Evolutionary conservation across 176 grass and related monocot species (phyloP).

Genomic region (Aegilops bicornis): DNA sequence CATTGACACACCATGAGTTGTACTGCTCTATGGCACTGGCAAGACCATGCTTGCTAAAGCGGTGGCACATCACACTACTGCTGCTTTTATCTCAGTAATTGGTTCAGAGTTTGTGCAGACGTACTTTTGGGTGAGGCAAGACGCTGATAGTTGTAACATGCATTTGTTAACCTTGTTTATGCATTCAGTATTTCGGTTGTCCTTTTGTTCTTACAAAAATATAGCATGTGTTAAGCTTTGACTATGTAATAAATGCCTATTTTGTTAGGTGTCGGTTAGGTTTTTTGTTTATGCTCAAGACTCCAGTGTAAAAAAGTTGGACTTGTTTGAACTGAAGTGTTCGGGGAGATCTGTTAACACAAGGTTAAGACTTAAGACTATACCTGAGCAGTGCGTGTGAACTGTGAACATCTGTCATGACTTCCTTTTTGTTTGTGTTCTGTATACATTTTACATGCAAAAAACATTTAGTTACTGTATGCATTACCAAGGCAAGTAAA

Average conservation of each 20-base stretch:
- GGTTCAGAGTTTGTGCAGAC: constrained; percentile 74
- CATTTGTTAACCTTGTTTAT: neutral
- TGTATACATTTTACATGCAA: neutral
- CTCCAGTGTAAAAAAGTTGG: too few species aligned
- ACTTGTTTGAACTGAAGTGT: neutral
- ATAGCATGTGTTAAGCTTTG: neutral
- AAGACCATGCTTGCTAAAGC: constrained; percentile 97
- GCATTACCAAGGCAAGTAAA: neutral
- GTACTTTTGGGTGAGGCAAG: constrained; percentile 85
- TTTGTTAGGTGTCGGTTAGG: neutral
- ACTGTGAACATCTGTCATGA: neutral
- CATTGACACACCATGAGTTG: constrained; percentile 55
- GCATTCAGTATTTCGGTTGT: neutral
- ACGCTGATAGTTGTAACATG: neutral
- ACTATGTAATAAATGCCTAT: neutral
- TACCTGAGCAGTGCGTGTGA: too few species aligned
- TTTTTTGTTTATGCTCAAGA: too few species aligned
- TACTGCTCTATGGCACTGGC: constrained; percentile 87
- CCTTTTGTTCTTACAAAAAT: neutral
- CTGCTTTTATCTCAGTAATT: constrained; percentile 29
- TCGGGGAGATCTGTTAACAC: neutral
- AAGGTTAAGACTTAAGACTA: neutral
- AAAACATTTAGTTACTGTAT: neutral
- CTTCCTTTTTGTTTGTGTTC: neutral
- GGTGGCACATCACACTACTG: constrained; percentile 85